Percentiles rank a stretch among this genome's conserved stretches.
Conservation (phyloP, 306 rosid species). For the Lupinus albus region DNA sequence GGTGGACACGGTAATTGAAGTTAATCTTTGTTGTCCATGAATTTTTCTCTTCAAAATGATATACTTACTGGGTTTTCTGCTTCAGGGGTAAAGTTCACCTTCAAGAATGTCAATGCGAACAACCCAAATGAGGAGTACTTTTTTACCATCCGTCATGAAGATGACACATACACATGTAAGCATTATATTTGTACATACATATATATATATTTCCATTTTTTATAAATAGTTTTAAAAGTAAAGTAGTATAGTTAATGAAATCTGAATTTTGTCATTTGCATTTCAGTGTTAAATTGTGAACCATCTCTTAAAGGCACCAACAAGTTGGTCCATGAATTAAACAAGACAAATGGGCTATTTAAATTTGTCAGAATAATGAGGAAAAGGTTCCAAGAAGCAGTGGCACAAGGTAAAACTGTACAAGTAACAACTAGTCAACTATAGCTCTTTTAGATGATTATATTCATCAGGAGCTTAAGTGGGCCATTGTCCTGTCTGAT, state of each 20-base stretch:
- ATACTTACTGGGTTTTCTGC: constrained; percentile 19
- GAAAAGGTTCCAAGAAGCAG: constrained; percentile 61
- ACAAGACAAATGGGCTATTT: constrained; percentile 74
- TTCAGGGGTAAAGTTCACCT: constrained; percentile 69
- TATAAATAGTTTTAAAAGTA: not conserved
- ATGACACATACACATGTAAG: constrained; percentile 67
- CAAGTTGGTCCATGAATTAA: constrained; percentile 61
- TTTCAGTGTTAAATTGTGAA: constrained; percentile 68
- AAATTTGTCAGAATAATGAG: constrained; percentile 73
- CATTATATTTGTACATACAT: constrained; percentile 16
- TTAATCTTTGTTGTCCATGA: too few species aligned
- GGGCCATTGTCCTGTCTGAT: not conserved
- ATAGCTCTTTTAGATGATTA: constrained; percentile 6
- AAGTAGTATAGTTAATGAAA: constrained; percentile 15
- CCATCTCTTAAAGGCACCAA: constrained; percentile 57
- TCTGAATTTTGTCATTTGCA: not conserved
- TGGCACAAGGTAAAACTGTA: constrained; percentile 60
- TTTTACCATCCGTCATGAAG: constrained; percentile 64
- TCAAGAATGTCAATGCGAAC: constrained; percentile 54
- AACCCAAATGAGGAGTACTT: constrained; percentile 59
- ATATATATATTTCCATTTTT: not conserved
- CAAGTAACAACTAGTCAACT: not conserved
- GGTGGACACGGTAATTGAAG: too few species aligned
- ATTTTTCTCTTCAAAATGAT: not conserved
- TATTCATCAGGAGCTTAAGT: constrained; percentile 1